Evolutionary conservation across 1,284 basidiomycete genomes (phyloP), one percentile per base, ranked within the genome.

Genomic region (Naganishia cerealis): DNA sequence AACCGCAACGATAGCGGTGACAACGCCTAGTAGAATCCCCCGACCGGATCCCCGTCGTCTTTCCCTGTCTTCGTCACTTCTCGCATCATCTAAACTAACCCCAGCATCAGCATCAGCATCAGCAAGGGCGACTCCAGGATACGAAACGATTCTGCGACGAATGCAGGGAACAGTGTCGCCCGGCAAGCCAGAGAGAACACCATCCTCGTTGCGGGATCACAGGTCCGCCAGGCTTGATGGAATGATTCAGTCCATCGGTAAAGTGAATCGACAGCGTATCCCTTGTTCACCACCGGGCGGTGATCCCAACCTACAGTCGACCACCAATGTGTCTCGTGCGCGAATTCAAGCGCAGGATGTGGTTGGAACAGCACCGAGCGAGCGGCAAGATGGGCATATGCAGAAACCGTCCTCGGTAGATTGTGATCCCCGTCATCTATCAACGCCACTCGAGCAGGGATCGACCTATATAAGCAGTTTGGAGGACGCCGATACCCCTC

Each of bases 11-110:
- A 13, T 24, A 50, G 46, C 21, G 46, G 24, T 9, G 46, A 8
- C 21, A 24, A 50, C 46, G 46, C 46, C n/a, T n/a, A 50, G 21
- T 6, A 59, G 43, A 24, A 59, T 59, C 7, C 57, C 57, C 36
- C 57, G 42, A 15, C 43, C 43, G 12, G 43, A 59, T 18, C 42
- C 21, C 13, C 21, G 1, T 10, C 46, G 46, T 21, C n/a, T 2
- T 7, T 50, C 46, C 7, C 2, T 50, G n/a, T n/a, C 46, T 8
- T 10, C n/a, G 3, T 50, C 46, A 21, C 7, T 24, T 12, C 3
- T 33, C 29, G 2, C 29, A 33, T 3, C 29, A 33, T 6, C 29
- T 33, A 33, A 6, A 33, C 6, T n/a, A 18, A 50, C 46, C 15
- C 46, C 46, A 50, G 15, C 9, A 24, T 3, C 21, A 15, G 46